Conservation (phyloP, 768 basidiomycete genomes). For the Boletus pseudopeckii region DNA sequence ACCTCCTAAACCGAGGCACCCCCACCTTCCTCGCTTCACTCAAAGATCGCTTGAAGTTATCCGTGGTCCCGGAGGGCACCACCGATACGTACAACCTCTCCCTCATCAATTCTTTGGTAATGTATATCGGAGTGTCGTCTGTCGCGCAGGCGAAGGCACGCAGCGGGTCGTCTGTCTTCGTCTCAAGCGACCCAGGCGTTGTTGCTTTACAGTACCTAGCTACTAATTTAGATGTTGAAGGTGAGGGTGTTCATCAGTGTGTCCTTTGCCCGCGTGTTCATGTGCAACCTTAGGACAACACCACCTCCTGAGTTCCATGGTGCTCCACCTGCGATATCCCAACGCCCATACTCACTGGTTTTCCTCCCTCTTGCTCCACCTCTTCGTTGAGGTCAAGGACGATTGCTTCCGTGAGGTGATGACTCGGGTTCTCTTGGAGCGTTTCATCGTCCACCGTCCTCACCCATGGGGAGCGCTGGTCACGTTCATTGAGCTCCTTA, state of each 20-base stretch:
- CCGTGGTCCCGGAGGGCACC: constrained; percentile 42
- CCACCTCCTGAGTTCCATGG: constrained; percentile 88
- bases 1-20: constrained; percentile 72
- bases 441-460: constrained; percentile 90
- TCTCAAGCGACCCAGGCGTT: constrained; percentile 79
- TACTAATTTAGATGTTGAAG: constrained; percentile 85
- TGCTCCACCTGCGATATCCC: constrained; percentile 93
- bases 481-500: constrained; percentile 90
- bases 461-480: constrained; percentile 96
- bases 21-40: constrained; percentile 72
- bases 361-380: constrained; percentile 82
- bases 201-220: constrained; percentile 81
- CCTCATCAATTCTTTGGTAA: constrained; percentile 89
- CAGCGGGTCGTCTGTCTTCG: constrained; percentile 79
- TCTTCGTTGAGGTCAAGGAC: constrained; percentile 77
- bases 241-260: constrained; percentile 40
- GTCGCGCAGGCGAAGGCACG: constrained; percentile 85
- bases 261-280: neutral
- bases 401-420: constrained; percentile 78
- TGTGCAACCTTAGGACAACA: constrained; percentile 71
- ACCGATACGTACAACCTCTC: constrained; percentile 79
- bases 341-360: constrained; percentile 99
- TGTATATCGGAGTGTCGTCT: constrained; percentile 94
- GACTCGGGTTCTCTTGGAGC: constrained; percentile 88
- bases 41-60: constrained; percentile 67